Evolutionary conservation across 2,329 filamentous ascomycete genomes (phyloP).

Genomic region (Phaeosphaeriaceae sp.): DNA sequence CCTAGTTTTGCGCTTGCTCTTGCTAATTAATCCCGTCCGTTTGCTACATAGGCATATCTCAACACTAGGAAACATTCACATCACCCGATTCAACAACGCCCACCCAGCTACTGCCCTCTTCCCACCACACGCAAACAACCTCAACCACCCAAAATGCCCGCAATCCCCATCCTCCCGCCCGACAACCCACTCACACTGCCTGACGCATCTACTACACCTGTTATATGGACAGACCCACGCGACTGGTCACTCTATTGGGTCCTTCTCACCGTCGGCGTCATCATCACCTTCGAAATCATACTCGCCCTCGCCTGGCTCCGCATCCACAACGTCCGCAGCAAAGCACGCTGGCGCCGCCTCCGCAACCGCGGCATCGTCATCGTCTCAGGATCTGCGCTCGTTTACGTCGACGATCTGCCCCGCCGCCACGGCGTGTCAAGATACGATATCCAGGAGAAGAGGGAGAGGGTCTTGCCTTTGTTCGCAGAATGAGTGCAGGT

Average conservation of each 20-base stretch:
- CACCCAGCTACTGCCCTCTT: too few relatives aligned
- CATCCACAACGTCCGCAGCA: slow-evolving; percentile 9
- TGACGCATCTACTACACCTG: neutral
- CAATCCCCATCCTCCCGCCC: neutral
- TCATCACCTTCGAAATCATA: slow-evolving; percentile 6
- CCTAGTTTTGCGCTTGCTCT: neutral
- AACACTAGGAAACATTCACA: neutral
- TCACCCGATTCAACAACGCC: neutral
- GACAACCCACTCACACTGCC: neutral
- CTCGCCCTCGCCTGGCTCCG: slow-evolving; percentile 4
- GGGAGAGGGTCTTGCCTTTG: neutral
- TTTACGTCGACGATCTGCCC: slow-evolving; percentile 18
- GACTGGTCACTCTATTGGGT: slow-evolving; percentile 12
- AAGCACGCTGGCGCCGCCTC: slow-evolving; percentile 16
- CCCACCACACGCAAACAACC: neutral
- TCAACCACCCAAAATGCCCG: neutral
- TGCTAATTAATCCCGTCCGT: neutral
- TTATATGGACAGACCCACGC: neutral
- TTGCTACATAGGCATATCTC: neutral
- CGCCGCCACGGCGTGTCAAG: slow-evolving; percentile 9
- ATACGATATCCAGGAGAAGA: slow-evolving; percentile 9
- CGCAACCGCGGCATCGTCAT: slow-evolving; percentile 18
- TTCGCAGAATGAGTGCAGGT: neutral
- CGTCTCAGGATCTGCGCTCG: slow-evolving; percentile 14
- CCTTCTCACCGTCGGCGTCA: slow-evolving; percentile 4